Evolutionary conservation across 1,284 basidiomycete species (phyloP), one percentile per base, ranked within the genome.

Genomic region (Rhodotorula sp.): DNA sequence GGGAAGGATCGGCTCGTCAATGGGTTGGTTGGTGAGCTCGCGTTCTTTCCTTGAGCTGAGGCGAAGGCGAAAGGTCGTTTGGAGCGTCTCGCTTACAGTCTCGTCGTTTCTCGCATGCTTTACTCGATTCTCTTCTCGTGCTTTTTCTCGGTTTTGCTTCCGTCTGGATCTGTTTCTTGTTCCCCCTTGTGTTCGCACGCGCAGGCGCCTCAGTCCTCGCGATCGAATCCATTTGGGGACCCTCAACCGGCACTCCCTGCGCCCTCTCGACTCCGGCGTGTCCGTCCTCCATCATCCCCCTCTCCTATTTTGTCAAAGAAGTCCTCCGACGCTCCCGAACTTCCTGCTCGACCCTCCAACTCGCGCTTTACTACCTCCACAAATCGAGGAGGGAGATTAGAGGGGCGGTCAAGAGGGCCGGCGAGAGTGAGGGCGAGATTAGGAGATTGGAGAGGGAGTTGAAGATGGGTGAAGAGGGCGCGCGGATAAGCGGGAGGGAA

Each of bases 301-400:
- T 78, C 10, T 63, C 71, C 15, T 71, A 59, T 48, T 78, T 78
- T 58, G 76, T 79, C 55, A 70, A 74, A n/a, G 77, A 78, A 52
- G 72, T 78, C 27, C 63, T 79, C 19, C 74, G 77, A 32, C 73
- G 78, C 27, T 76, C 75, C 11, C 59, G 77, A 27, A 78, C 78
- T 3, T 75, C 71, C 24, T 75, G 71, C 64, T 76, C 76, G 51
- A 78, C 77, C 17, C 71, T 79, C 29, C 77, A 79, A 39, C 70
- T 77, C 58, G 74, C 77, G 11, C 68, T 79, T 6, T 78, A 76
- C 69, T 79, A 79, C 74, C 72, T 79, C 20, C 78, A 79, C 72
- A 75, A 76, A 48, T 67, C 71, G 24, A 67, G 78, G 20, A 64
- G 69, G 56, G 57, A 59, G 34, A 76, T 79, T 44, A 57, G 77